Base-by-base conservation (phyloP, 2,329 filamentous ascomycete species). In the Aulographum hederae region DNA sequence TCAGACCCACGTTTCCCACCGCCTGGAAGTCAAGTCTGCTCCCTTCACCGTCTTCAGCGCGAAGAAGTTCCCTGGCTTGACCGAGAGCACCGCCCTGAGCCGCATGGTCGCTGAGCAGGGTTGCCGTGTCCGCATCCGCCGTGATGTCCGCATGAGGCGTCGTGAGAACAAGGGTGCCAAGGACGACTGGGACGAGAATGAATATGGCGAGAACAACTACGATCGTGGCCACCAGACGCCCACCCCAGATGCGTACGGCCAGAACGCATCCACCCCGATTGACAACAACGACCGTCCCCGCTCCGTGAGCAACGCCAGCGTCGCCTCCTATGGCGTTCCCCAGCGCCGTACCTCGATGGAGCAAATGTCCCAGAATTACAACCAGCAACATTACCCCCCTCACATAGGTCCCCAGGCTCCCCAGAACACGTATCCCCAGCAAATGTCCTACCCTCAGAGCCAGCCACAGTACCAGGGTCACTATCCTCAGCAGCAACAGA, bases 51-150 rank as follows among this genome's bases (percentile, higher is more conserved):
- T 95, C 26, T 95, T 69, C 60, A 94, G 85, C 44, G 89, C 89
- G 32, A 98, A 95, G 73, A 95, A 94, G 60, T 98, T 98, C 58
- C 89, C 89, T 12, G 89, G 86, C 13, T 61, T 95, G 36, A 77
- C 79, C 28, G 81, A 89, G 52, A 94, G 84, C 58, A 98, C 89
- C 0, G 62, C 69, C 10, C 63, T 95, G 31, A 94, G 85, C 56
- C 78, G 85, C 39, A 78, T 81, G 21, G 84, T 98, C 27, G 85
- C 86, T 13, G 86, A 98, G 53, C 89, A 98, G 56, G 89, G 89
- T 36, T 95, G 89, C 53, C 81, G 86, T 42, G 89, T 98, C 18
- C 78, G 89, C 28, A 98, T 98, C 46, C 73, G 89, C 34, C 79
- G 89, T 39, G 89, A 95, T 56, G 81, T 92, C 5, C 74, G 84